Percentiles rank a stretch among this genome's conserved stretches.
phyloP scores from a whole-genome alignment of 1,284 basidiomycete genomes.

The Ganoderma lingzhi region DNA sequence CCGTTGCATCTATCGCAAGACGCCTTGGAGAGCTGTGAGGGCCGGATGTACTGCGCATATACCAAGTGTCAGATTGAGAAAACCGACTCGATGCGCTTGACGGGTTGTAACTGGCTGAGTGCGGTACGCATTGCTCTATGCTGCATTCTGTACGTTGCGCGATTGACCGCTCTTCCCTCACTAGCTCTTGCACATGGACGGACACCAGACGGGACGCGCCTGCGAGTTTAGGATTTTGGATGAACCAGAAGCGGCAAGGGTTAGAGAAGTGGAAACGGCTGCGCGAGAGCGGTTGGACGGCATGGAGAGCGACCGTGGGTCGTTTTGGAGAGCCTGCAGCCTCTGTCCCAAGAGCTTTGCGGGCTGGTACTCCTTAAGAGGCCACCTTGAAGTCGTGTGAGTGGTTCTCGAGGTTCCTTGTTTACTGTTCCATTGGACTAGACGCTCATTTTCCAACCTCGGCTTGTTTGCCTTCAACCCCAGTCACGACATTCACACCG shows the following conservation, averaged over 20 bases:
- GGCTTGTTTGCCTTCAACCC: neutral
- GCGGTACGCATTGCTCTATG: neutral
- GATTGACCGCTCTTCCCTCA: neutral
- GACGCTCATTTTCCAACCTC: neutral
- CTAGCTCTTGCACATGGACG: slow-evolving; percentile 3
- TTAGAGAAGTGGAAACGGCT: neutral
- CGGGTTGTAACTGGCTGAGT: neutral
- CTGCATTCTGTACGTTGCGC: neutral
- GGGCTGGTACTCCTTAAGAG: neutral
- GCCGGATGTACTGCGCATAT: slow-evolving; percentile 7
- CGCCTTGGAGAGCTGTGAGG: slow-evolving; percentile 1
- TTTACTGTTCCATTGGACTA: neutral
- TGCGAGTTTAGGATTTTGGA: neutral
- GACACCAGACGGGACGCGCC: neutral
- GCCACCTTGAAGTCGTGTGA: neutral
- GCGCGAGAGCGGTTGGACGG: neutral
- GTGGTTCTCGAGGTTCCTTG: neutral
- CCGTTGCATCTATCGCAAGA: neutral
- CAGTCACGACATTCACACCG: neutral
- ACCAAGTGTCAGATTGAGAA: slow-evolving; percentile 1
- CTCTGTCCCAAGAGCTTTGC: neutral
- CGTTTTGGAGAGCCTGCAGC: neutral
- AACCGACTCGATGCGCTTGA: neutral
- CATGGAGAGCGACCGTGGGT: neutral
- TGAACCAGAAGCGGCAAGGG: neutral